phyloP scores from a whole-genome alignment of 306 rosid genomes.

The Inga laurina region DNA sequence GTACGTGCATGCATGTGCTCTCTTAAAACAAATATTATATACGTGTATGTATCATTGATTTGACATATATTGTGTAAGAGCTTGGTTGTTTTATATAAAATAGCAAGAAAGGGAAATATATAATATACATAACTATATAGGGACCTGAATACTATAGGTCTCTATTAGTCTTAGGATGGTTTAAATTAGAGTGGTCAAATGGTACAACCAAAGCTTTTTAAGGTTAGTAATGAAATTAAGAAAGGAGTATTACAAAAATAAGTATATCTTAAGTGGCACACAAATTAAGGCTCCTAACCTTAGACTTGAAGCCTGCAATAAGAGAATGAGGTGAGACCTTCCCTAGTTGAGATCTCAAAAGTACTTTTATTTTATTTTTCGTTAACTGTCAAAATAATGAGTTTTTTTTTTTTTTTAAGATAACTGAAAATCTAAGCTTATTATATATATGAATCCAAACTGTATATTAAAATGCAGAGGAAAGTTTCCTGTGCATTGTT shows the following conservation, averaged over 20 bases:
- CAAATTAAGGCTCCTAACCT: neutral
- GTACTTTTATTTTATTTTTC: neutral
- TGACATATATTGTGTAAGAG: neutral
- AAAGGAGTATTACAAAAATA: neutral
- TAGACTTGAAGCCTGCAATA: neutral
- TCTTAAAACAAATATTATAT: neutral
- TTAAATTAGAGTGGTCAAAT: slow-evolving; percentile 19
- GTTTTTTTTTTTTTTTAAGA: neutral
- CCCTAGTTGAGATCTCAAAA: neutral
- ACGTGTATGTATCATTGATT: neutral
- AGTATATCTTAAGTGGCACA: neutral
- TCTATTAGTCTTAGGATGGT: neutral
- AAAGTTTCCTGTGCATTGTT: neutral
- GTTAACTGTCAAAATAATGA: neutral
- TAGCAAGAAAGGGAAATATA: neutral
- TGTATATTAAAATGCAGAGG: neutral
- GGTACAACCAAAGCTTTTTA: slow-evolving; percentile 5
- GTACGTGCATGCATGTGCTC: neutral
- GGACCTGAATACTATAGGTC: neutral
- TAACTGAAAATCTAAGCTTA: neutral
- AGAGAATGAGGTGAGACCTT: neutral
- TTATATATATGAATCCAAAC: neutral
- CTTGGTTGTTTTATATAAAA: neutral
- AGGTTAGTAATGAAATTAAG: neutral
- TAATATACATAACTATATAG: neutral